Evolutionary conservation across 2,329 filamentous ascomycete species (phyloP).

Genomic region (Ascocoryne sarcoides): DNA sequence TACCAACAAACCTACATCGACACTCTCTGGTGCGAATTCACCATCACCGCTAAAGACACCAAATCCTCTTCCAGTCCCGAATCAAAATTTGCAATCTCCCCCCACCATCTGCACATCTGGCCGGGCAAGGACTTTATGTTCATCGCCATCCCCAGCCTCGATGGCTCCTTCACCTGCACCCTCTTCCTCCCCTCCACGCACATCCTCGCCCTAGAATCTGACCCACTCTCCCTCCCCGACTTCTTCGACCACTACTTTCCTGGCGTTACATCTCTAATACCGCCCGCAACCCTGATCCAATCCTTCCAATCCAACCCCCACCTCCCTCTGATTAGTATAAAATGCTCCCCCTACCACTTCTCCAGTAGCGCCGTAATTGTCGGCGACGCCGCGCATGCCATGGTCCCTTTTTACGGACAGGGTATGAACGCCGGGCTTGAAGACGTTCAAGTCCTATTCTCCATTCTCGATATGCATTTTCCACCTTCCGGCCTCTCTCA

Average conservation of each 20-base stretch:
- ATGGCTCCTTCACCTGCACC: slow-evolving; percentile 91
- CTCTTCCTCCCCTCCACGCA: slow-evolving; percentile 72
- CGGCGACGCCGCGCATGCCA: slow-evolving; percentile 91
- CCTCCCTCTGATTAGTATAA: slow-evolving; percentile 86
- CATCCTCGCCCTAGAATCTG: slow-evolving; percentile 58
- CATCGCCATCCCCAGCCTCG: slow-evolving; percentile 73
- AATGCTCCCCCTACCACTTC: slow-evolving; percentile 84
- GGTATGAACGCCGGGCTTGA: slow-evolving; percentile 97
- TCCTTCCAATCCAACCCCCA: slow-evolving; percentile 82
- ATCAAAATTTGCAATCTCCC: slow-evolving; percentile 66
- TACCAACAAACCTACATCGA: slow-evolving; percentile 95
- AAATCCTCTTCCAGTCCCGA: slow-evolving; percentile 25
- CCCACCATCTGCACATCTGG: slow-evolving; percentile 96
- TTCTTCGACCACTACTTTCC: slow-evolving; percentile 86
- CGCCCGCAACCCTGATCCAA: slow-evolving; percentile 54
- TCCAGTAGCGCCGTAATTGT: slow-evolving; percentile 70
- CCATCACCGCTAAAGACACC: slow-evolving; percentile 50
- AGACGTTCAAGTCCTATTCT: slow-evolving; percentile 83
- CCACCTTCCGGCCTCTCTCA: slow-evolving; percentile 33
- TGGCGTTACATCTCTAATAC: slow-evolving; percentile 64
- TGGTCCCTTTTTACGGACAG: slow-evolving; percentile 98
- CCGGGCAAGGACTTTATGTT: slow-evolving; percentile 94
- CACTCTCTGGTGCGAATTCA: slow-evolving; percentile 95
- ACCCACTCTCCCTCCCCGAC: slow-evolving; percentile 48
- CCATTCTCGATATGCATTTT: slow-evolving; percentile 59